Conservation (phyloP, 2,329 filamentous ascomycete genomes). For the Pyricularia sp. region DNA sequence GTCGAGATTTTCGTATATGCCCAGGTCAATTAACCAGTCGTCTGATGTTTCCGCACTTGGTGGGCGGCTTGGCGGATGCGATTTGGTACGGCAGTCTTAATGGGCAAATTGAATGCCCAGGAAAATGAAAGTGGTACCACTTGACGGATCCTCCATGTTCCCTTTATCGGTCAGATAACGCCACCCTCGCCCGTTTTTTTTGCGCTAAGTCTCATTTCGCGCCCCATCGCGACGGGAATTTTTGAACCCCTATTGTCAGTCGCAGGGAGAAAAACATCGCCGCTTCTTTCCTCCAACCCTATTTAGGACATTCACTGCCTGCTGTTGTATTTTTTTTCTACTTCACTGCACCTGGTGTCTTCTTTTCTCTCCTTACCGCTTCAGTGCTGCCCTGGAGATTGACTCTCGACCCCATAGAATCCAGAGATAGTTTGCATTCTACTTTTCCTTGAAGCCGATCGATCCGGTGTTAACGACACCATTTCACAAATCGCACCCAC, state of each 20-base stretch:
- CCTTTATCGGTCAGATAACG: slow-evolving; percentile 4
- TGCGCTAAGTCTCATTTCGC: slow-evolving; percentile 4
- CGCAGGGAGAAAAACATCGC: neutral
- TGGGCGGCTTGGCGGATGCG: neutral
- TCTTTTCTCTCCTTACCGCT: neutral
- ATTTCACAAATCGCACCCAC: neutral
- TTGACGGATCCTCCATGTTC: slow-evolving; percentile 6
- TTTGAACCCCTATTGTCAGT: neutral
- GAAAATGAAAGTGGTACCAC: slow-evolving; percentile 1
- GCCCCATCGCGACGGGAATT: slow-evolving; percentile 1
- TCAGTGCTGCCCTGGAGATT: neutral
- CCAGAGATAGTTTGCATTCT: neutral
- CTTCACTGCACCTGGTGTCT: neutral
- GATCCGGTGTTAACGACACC: neutral
- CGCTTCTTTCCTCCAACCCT: neutral
- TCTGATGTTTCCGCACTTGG: neutral
- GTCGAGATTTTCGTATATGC: neutral
- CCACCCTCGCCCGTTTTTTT: slow-evolving; percentile 7
- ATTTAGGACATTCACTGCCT: neutral
- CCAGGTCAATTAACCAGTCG: neutral
- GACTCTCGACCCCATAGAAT: neutral
- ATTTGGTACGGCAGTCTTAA: neutral
- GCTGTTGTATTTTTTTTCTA: neutral
- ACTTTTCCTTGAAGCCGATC: neutral
- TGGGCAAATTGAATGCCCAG: neutral